A percentile compares a stretch with the other conserved stretches of the same genome.
These are phyloP conservation scores for Dactylellina drechsleri DNA, from an alignment of 2,329 filamentous ascomycete genomes.

Conservation along the genomic window DNA sequence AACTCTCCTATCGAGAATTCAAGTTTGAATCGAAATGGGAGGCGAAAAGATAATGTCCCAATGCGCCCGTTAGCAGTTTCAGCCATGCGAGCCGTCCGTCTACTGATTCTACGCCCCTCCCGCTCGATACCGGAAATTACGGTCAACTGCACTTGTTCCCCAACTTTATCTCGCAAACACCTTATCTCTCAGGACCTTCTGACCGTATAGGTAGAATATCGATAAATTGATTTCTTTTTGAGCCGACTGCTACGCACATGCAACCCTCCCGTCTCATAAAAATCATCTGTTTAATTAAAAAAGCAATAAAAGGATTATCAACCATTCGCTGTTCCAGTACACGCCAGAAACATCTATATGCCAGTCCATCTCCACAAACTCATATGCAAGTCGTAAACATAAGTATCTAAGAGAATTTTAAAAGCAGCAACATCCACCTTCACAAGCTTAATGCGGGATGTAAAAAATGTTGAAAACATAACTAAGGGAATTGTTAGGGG, in stretches of 20 bases:
- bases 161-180: too few species aligned
- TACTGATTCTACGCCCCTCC: neutral
- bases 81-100: neutral
- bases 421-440: neutral
- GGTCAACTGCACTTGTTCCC: too few species aligned
- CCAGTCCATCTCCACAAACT: neutral
- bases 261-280: too few species aligned
- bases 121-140: slow-evolving; percentile 4
- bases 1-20: neutral
- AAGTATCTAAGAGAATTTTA: neutral
- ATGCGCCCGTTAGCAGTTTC: neutral
- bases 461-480: too few species aligned
- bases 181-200: too few species aligned
- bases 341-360: slow-evolving; percentile 1
- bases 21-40: neutral
- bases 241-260: too few species aligned
- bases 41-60: neutral
- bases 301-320: neutral
- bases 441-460: too few species aligned
- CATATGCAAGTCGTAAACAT: neutral
- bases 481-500: too few species aligned
- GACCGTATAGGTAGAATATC: too few species aligned
- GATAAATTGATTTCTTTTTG: too few species aligned
- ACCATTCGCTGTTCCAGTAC: slow-evolving; percentile 1
- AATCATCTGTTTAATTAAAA: too few species aligned